Base-by-base conservation (phyloP, 2,329 filamentous ascomycete genomes). In the Sclerotinia subarctica region DNA sequence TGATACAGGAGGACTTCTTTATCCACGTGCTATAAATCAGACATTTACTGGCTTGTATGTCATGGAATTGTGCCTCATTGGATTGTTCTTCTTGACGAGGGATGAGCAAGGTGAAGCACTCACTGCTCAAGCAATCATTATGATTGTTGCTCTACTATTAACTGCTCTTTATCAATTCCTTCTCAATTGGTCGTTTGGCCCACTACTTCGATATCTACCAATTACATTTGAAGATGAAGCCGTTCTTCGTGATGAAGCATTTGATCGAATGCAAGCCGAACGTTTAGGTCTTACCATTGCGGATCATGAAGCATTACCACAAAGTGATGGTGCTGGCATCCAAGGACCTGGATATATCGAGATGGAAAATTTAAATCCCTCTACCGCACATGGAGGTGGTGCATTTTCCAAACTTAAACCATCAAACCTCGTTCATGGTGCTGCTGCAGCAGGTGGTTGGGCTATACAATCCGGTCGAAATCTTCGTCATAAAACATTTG, bases 191-290 rank as follows among this genome's bases (percentile, higher is more conserved):
- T 91, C 93, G 0, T 98, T 99, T 73, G 86, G 87, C 0, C 94
- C 95, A 3, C 84, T 99, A 13, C 89, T 96, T 77, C 87, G 90
- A 51, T 97, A 97, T 75, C 82, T 99, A 4, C 95, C 95, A 0
- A 96, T 98, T 71, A 98, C 94, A 0, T 88, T 98, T 67, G 95
- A 99, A 78, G 95, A 98, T 71, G 94, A 97, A 76, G 95, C 95
- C 3, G 92, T 95, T 0, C 82, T 92, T n/a, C 89, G 94, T 8
- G 95, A 99, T 73, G 88, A 94, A 75, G 92, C 91, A 51, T 99
- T 98, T 76, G 90, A 93, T 73, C 84, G 90, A 58, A 90, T 89
- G 4, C 93, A 96, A 77, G 88, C 89, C 68, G 83, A 83, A 29
- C 88, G 90, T 11, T 85, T 94, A 68, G 88, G 89, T 0, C 78